Conservation (phyloP, 1,139 yeast genomes). For the Yamadazyma buinensis region DNA sequence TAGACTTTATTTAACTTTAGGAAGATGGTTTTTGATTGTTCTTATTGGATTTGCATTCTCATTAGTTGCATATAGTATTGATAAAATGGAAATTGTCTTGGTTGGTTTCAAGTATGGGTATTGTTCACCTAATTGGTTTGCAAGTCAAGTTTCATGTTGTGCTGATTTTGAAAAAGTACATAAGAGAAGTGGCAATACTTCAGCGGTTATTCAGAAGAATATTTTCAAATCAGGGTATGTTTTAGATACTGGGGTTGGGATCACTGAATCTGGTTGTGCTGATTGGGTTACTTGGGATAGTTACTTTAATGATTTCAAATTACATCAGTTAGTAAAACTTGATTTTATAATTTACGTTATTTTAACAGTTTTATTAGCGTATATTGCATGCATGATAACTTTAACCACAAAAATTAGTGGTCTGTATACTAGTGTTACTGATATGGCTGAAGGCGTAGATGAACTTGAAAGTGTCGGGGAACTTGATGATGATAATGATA, state of each 20-base stretch:
- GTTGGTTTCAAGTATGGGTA: conserved; percentile 57
- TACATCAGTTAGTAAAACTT: conserved; percentile 13
- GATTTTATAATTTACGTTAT: conserved; percentile 40
- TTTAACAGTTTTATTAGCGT: conserved; percentile 42
- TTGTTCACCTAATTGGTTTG: conserved; percentile 46
- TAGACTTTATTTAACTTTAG: conserved; percentile 23
- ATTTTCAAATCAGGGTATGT: conserved; percentile 23
- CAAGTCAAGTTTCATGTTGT: conserved; percentile 46
- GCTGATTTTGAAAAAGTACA: conserved; percentile 4
- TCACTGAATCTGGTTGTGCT: conserved; percentile 20
- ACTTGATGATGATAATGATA: conserved; percentile 2
- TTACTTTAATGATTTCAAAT: conserved; percentile 20
- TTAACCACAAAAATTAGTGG: conserved; percentile 44
- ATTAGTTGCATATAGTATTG: conserved; percentile 49
- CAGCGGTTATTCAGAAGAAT: conserved; percentile 8
- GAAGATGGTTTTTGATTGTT: conserved; percentile 50
- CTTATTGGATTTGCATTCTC: conserved; percentile 49
- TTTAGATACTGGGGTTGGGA: conserved; percentile 6
- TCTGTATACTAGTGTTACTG: conserved; percentile 8
- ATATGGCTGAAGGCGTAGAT: neutral
- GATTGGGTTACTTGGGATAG: conserved; percentile 50
- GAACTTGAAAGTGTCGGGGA: neutral
- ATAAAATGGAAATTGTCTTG: conserved; percentile 45
- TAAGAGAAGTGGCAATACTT: conserved; percentile 1
- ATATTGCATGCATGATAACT: conserved; percentile 45